Evolutionary conservation across 768 basidiomycete species (phyloP), one percentile per base, ranked within the genome.

Genomic region (Hypholoma sublateritium): DNA sequence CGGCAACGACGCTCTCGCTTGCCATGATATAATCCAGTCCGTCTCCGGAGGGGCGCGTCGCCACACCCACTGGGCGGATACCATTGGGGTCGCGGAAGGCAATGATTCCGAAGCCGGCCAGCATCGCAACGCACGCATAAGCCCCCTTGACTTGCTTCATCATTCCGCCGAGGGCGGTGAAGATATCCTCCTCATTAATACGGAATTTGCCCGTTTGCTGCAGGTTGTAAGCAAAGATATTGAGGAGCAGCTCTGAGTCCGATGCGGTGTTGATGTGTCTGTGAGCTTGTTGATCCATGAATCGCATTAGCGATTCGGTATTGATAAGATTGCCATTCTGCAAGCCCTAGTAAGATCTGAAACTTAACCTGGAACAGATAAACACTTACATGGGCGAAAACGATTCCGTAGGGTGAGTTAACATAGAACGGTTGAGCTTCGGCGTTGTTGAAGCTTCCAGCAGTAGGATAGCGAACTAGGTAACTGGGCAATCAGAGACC

Each of bases 381-480:
- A 34, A 24, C 24, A 78, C 88, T 61, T 70, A 95, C 96, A 79
- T 99, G 96, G 17, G 93, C 97, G 69, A 99, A 90, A 59, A 95
- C 93, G 67, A 99, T 96, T 50, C 97, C 97, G 71, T 98, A 99
- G 3, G 97, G 97, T n/a, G 95, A 96, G 77, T 99, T 99, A 65
- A 99, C 97, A 70, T 99, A 99, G 80, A 99, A 99, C 1, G 97
- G 97, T 69, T 99, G 97, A 7, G 97, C 95, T 70, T 99, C 97
- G 11, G 96, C 89, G 63, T 97, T 91, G 56, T 95, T 91, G 57
- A 94, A 97, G 68, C 93, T 94, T 49, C 97, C 97, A 52, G 97
- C 97, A 59, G 97, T 98, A 9, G 97, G 97, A 74, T 99, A 98
- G 56, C 97, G 87, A 53, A 96, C 97, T 98, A 62, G 22, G 44